Evolutionary conservation across 352 stramenopile species (phyloP), one percentile per base, ranked within the genome.

Genomic region (Blastocystis sp.): DNA sequence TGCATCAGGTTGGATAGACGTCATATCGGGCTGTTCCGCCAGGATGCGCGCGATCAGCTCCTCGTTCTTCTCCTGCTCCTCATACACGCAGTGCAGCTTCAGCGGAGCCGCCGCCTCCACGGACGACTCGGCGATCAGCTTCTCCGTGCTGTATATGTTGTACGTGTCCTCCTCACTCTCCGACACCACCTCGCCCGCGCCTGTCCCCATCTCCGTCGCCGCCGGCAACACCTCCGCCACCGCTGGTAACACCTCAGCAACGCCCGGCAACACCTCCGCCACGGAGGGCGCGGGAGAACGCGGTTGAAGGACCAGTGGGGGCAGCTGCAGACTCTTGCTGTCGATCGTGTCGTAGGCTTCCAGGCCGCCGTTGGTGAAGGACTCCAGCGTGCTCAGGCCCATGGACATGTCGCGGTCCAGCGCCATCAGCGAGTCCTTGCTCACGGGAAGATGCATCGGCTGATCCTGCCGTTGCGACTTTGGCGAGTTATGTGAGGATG

Each of bases 291-390:
- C 28, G 28, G 28, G 28, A 34, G 28, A 34, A 34, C 28, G 28
- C 28, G 28, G 28, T 34, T 34, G 28, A 34, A 34, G 28, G 28
- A 34, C 28, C 28, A 34, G 28, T 34, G 28, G 28, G 6, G 48
- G 48, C 48, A 17, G 6, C 48, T 57, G 48, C 6, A 57, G 6
- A 17, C 6, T 17, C 24, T 68, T 57, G 48, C 48, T 14, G 14
- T 57, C 48, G 48, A 84, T 62, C 34, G 74, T 69, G 43, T 84
- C 74, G 57, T 84, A 84, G 17, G 65, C 48, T 24, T 84, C 74
- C 24, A 84, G 19, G 11, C 48, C n/a, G 9, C 74, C 74, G n/a
- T 66, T 59, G 0, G 40, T 19, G 34, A 57, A 84, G 28, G 21
- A n/a, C 17, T 84, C 74, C 4, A 70, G 9, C 42, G 74, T 84